Conservation (phyloP, 768 basidiomycete species). For the Tulasnella sp. region DNA sequence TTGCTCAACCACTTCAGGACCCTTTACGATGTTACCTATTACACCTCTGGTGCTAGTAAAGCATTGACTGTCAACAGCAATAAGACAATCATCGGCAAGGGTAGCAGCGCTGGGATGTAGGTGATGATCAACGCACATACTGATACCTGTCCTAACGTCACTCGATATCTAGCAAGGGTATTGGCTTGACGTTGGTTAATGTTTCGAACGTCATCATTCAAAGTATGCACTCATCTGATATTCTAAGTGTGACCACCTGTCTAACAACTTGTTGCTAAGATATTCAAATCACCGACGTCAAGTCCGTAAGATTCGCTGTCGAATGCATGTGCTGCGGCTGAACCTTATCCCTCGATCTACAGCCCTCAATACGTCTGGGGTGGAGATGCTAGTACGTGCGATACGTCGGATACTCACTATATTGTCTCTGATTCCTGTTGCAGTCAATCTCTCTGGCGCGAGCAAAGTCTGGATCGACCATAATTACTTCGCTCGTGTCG, state of each 20-base stretch:
- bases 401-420: not conserved
- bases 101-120: not conserved
- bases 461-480: slow-evolving; percentile 4
- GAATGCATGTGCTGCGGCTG: too few relatives aligned
- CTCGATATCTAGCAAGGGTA: not conserved
- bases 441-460: not conserved
- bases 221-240: not conserved
- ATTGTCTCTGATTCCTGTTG: not conserved
- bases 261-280: not conserved
- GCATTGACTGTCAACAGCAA: not conserved
- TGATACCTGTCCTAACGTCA: not conserved
- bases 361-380: not conserved
- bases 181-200: not conserved
- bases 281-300: slow-evolving; percentile 1
- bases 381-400: not conserved
- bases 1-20: not conserved
- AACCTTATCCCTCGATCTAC: not conserved
- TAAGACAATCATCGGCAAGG: slow-evolving; percentile 6
- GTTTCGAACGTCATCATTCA: slow-evolving; percentile 2
- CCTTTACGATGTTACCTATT: not conserved
- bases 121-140: not conserved
- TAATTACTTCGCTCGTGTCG: not conserved
- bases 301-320: not conserved
- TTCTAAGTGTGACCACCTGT: too few relatives aligned
- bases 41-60: not conserved